These are phyloP conservation scores for Saccharomycopsis selenospora DNA, from an alignment of 805 yeast species.

Conservation along the genomic window DNA sequence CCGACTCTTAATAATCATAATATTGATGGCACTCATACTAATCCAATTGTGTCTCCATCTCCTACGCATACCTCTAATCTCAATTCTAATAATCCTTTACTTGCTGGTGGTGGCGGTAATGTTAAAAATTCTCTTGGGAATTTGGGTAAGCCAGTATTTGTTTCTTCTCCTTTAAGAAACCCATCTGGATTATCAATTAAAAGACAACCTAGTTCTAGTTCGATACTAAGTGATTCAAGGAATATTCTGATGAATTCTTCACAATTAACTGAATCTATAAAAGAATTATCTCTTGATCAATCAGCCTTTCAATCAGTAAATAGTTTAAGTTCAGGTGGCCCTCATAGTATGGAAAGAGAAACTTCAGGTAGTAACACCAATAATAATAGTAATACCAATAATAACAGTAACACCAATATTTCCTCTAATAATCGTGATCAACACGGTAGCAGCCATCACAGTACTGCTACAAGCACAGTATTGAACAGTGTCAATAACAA, in stretches of 20 bases:
- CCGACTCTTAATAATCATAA: not conserved
- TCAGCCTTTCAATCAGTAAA: not conserved
- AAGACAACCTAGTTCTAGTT: conserved; percentile 17
- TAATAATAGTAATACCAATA: conserved; percentile 27
- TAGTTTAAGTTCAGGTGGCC: not conserved
- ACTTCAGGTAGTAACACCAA: too few relatives aligned
- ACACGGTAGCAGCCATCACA: too few relatives aligned
- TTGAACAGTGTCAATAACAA: too few relatives aligned
- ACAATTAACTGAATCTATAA: conserved; percentile 13
- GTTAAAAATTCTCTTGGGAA: conserved; percentile 15
- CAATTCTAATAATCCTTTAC: not conserved
- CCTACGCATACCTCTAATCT: not conserved
- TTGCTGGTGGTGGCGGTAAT: conserved; percentile 6
- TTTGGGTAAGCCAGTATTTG: conserved; percentile 2
- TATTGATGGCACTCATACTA: not conserved
- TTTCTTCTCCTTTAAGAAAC: conserved; percentile 13
- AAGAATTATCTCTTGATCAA: conserved; percentile 8
- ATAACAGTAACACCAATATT: not conserved
- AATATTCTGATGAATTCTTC: conserved; percentile 4
- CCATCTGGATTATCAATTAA: conserved; percentile 10
- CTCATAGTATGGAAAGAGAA: not conserved
- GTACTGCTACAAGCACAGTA: too few relatives aligned
- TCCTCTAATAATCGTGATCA: not conserved
- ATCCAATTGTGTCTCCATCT: not conserved
- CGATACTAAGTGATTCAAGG: conserved; percentile 12